These are phyloP conservation scores for Starmera pachycereana DNA, from an alignment of 805 yeast genomes.

Conservation along the genomic window DNA sequence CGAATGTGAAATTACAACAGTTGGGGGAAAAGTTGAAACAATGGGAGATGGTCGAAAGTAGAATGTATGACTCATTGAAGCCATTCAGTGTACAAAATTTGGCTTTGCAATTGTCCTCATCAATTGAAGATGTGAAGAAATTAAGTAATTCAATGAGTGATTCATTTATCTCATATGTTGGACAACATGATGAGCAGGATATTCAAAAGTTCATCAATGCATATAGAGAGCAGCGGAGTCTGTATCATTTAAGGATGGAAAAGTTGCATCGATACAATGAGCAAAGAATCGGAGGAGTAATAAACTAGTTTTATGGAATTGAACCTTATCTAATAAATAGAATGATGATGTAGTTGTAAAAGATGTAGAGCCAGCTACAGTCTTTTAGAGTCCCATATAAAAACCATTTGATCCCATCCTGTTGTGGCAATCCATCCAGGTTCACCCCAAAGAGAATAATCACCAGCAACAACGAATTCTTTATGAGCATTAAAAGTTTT, in stretches of 20 bases:
- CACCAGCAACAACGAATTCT: slow-evolving; percentile 89
- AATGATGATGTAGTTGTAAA: neutral
- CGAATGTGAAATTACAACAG: slow-evolving; percentile 5
- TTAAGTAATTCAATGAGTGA: slow-evolving; percentile 23
- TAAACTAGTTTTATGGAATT: neutral
- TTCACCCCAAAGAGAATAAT: slow-evolving; percentile 94
- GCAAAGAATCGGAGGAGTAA: slow-evolving; percentile 14
- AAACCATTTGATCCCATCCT: slow-evolving; percentile 95
- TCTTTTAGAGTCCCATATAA: slow-evolving; percentile 70
- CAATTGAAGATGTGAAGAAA: slow-evolving; percentile 23
- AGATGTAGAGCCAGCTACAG: slow-evolving; percentile 6
- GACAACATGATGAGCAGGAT: slow-evolving; percentile 20
- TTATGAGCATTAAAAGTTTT: slow-evolving; percentile 56
- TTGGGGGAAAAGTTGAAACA: slow-evolving; percentile 9
- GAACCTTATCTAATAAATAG: too few relatives aligned
- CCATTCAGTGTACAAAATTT: slow-evolving; percentile 29
- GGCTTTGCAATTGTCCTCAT: slow-evolving; percentile 17
- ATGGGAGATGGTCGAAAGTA: slow-evolving; percentile 26
- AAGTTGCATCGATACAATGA: slow-evolving; percentile 35
- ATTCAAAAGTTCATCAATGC: slow-evolving; percentile 26
- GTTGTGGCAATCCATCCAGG: slow-evolving; percentile 93
- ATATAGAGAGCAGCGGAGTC: slow-evolving; percentile 31
- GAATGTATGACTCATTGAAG: slow-evolving; percentile 23
- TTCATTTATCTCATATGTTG: slow-evolving; percentile 19
- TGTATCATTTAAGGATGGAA: slow-evolving; percentile 36